These are phyloP conservation scores for Populus hybrid DNA, from an alignment of 441 rosid species.

Conservation along the genomic window DNA sequence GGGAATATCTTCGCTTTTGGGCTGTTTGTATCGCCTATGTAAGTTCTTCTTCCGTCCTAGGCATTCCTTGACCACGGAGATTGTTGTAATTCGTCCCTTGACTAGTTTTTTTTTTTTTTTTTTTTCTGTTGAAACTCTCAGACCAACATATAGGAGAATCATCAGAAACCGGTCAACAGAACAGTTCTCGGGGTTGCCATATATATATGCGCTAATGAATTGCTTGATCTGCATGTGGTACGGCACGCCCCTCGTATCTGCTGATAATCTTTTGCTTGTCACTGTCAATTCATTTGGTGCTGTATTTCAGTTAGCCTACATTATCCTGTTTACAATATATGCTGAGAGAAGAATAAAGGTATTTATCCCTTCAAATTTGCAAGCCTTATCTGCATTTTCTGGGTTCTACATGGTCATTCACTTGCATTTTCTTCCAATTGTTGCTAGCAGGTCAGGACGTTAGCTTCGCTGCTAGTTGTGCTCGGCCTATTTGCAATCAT, in stretches of 20 bases:
- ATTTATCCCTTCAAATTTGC: not conserved
- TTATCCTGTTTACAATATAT: conserved; percentile 38
- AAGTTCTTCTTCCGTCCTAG: conserved; percentile 21
- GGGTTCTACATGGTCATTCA: too few relatives aligned
- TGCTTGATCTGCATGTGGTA: conserved; percentile 68
- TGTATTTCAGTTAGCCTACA: conserved; percentile 48
- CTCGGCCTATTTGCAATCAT: conserved; percentile 29
- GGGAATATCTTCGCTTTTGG: conserved; percentile 63
- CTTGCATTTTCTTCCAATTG: not conserved
- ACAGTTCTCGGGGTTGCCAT: conserved; percentile 72
- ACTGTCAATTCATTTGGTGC: conserved; percentile 64
- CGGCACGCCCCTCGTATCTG: conserved; percentile 51
- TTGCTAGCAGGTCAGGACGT: conserved; percentile 46
- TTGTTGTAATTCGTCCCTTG: not conserved
- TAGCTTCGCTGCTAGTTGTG: conserved; percentile 37
- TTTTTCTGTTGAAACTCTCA: too few relatives aligned
- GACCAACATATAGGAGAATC: conserved; percentile 42
- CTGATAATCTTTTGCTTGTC: conserved; percentile 41
- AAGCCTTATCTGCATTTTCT: too few relatives aligned
- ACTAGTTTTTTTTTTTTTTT: too few relatives aligned
- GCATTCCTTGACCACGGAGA: too few relatives aligned
- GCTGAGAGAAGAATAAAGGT: conserved; percentile 50
- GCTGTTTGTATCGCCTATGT: conserved; percentile 65
- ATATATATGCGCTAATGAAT: conserved; percentile 53
- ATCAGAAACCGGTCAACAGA: conserved; percentile 59